These are phyloP conservation scores for Xenoacremonium recifei DNA, from an alignment of 2,329 filamentous ascomycete species.

Conservation along the genomic window DNA sequence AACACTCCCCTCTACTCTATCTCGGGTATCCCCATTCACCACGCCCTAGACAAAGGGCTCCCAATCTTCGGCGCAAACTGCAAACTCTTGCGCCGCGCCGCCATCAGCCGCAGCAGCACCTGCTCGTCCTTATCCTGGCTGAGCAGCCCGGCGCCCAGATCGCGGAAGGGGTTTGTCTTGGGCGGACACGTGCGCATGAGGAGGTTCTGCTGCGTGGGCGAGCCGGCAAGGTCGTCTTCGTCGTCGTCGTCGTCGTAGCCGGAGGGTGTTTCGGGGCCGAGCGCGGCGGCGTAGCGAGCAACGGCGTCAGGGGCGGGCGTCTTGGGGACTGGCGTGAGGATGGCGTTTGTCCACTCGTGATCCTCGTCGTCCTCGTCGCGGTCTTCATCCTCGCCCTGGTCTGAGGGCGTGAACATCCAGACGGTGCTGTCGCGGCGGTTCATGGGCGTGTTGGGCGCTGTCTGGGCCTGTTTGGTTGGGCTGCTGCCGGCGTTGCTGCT, in stretches of 20 bases:
- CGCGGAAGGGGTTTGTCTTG: conserved; percentile 38
- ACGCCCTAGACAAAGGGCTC: conserved; percentile 65
- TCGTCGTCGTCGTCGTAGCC: conserved; percentile 33
- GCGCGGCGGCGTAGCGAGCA: conserved; percentile 49
- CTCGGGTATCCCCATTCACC: conserved; percentile 28
- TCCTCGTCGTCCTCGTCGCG: conserved; percentile 38
- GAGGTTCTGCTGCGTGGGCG: conserved; percentile 36
- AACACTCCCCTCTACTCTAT: neutral
- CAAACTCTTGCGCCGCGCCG: conserved; percentile 72
- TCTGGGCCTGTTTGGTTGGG: conserved; percentile 26
- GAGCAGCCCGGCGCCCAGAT: conserved; percentile 45
- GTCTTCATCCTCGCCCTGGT: conserved; percentile 37
- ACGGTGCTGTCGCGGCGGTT: conserved; percentile 53
- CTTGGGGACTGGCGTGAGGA: conserved; percentile 57
- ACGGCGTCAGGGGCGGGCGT: conserved; percentile 57
- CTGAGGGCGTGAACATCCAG: conserved; percentile 56
- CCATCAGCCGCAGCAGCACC: conserved; percentile 63
- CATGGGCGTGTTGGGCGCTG: conserved; percentile 45
- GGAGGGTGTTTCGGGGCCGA: conserved; percentile 45
- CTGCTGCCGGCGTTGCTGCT: conserved; percentile 34
- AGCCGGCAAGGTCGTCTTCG: conserved; percentile 23
- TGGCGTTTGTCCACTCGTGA: conserved; percentile 40
- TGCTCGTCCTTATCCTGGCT: conserved; percentile 52
- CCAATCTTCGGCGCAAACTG: conserved; percentile 74
- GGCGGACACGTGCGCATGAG: conserved; percentile 55